These are phyloP conservation scores for Aspergillus leporis DNA, from an alignment of 495 filamentous ascomycete genomes.

Conservation along the genomic window DNA sequence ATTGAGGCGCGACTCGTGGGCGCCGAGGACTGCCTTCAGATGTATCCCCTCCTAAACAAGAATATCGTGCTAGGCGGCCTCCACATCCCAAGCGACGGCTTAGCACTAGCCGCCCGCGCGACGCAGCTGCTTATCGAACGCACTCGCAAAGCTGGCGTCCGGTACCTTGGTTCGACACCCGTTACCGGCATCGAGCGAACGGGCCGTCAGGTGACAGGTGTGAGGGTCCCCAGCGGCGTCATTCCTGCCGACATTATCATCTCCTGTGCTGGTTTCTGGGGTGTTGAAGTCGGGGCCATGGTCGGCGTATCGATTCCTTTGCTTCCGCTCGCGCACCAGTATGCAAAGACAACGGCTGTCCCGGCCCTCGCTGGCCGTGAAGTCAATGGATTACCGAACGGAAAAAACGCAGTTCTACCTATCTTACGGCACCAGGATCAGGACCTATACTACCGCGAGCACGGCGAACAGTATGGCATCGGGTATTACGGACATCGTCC, in stretches of 20 bases:
- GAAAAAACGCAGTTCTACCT: constrained; percentile 41
- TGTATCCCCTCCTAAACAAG: constrained; percentile 46
- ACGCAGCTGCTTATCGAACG: constrained; percentile 50
- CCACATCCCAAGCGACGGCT: constrained; percentile 51
- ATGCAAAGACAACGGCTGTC: constrained; percentile 48
- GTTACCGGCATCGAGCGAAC: constrained; percentile 45
- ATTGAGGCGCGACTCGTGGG: constrained; percentile 44
- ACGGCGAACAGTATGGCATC: constrained; percentile 53
- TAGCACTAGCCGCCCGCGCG: constrained; percentile 50
- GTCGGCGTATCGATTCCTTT: constrained; percentile 48
- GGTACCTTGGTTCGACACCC: constrained; percentile 44
- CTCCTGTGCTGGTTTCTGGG: constrained; percentile 57
- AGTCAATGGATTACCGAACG: constrained; percentile 35
- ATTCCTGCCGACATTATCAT: constrained; percentile 50
- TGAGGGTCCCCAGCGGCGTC: constrained; percentile 37
- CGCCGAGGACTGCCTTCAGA: constrained; percentile 40
- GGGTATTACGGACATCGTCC: constrained; percentile 55
- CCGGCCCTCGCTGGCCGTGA: constrained; percentile 31
- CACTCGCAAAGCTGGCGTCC: constrained; percentile 47
- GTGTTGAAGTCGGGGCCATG: constrained; percentile 53
- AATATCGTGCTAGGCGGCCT: constrained; percentile 49
- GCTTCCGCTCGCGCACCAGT: constrained; percentile 53
- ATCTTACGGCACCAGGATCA: constrained; percentile 54
- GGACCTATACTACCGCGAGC: constrained; percentile 55
- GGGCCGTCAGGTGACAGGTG: constrained; percentile 42